Base-by-base conservation (phyloP, 352 stramenopile genomes). In the Phytophthora citricola region DNA sequence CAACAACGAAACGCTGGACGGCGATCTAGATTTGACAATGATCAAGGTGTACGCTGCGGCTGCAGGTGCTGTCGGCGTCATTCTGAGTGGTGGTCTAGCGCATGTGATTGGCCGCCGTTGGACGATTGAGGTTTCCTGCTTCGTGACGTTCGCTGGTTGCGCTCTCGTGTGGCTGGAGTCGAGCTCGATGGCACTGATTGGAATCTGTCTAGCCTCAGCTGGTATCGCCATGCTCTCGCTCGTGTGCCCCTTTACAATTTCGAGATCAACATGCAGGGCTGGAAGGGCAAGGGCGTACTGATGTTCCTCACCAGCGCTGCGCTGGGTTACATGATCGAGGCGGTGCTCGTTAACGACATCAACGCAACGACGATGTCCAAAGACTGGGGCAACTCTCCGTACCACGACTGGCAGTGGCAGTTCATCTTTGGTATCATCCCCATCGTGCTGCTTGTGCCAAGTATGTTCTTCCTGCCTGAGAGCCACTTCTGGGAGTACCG, bases 261-360 rank as follows among this genome's bases (percentile, higher is more conserved):
- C 17, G 89, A 96, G 63, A 90, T 95, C 27, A 94, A 85, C 67
- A 94, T 91, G 82, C 73, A 81, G 22, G 89, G 86, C 6, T 94
- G 86, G 85, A 94, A 92, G 66, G 87, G 89, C 45, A 95, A 96
- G 67, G 87, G 87, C 20, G 87, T 95, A 32, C 60, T 95, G n/a
- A 77, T 94, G 43, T 96, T 96, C 63, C 58, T 95, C 4, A 86
- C 91, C 10, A 86, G 74, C 17, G 76, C 75, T 44, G 71, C 79
- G 15, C 66, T 96, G 14, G 85, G 79, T 6, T 95, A 89, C 69
- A 87, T 95, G 51, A 71, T 96, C 12, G 89, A 94, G 55, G 80
- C 86, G 4, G 63, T 93, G 15, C 62, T 96, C 36, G 36, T 93
- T 24, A 83, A 92, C 46, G 63, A 79, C 11, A 82, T 93, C 38